Evolutionary conservation across 2,329 filamentous ascomycete genomes (phyloP), one percentile per base, ranked within the genome.

Genomic region (Pseudogymnoascus pannorum): DNA sequence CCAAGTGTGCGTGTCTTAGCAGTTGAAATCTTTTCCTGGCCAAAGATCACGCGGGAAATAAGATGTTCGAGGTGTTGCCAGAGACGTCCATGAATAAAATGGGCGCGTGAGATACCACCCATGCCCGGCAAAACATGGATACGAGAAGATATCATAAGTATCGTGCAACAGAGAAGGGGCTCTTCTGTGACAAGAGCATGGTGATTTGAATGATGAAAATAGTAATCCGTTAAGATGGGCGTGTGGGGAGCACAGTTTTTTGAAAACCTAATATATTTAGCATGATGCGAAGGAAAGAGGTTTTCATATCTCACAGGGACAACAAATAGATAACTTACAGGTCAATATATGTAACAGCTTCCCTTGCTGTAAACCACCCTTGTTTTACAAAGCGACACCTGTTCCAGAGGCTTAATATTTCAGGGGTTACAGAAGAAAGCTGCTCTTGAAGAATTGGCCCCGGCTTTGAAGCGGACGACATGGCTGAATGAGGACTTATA

Each of bases 31-130:
- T 80, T 81, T 59, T 82, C 80, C 61, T 82, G 79, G 0, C 81
- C 81, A 22, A 82, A 77, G 61, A 81, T 79, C 2, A 83, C 75
- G 59, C 79, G 74, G 74, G 77, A 78, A 11, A 82, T 76, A 18
- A 83, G 73, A 60, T 80, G 75, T 61, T 82, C 78, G 58, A 78
- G 81, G 63, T 82, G 78, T 35, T 80, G 75, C 81, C 81, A 83
- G 2, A 83, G 70, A 14, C 79, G 73, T 26, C 81, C 75, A 61
- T 83, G 81, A 7, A 83, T 77, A 60, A 81, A 79, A 64, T 81
- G 79, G 29, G 78, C 78, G 24, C 80, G 73, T 0, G 79, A 79
- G 2, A 77, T 73, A 16, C 76, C 76, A 1, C 75, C 75, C 5
- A 72, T 70, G 0, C 76, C 76, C 1, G 73, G 72, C 1, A 79